Evolutionary conservation across 768 basidiomycete genomes (phyloP).

Genomic region (Albatrellus ellisii): DNA sequence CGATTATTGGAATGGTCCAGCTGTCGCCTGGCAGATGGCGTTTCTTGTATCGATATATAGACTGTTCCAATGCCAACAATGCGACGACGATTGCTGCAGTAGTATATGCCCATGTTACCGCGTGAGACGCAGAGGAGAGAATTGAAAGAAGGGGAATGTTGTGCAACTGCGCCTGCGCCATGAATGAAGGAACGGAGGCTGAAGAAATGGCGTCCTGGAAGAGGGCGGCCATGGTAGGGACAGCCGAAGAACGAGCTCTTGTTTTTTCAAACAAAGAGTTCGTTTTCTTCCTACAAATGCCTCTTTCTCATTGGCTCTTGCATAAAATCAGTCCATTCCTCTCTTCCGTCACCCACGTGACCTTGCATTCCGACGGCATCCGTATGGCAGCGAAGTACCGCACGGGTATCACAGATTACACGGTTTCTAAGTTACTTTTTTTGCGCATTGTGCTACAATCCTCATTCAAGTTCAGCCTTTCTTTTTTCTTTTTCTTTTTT

Average conservation of each 20-base stretch:
- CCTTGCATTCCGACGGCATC: neutral
- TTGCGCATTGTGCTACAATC: too few relatives aligned
- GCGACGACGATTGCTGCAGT: slow-evolving; percentile 54
- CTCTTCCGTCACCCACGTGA: slow-evolving; percentile 3
- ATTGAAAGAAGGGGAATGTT: slow-evolving; percentile 36
- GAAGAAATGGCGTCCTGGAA: slow-evolving; percentile 21
- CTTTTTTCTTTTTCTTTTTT: too few relatives aligned
- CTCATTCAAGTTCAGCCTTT: too few relatives aligned
- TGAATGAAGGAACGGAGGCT: slow-evolving; percentile 30
- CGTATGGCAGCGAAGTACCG: too few relatives aligned
- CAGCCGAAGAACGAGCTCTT: neutral
- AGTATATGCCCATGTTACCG: slow-evolving; percentile 47
- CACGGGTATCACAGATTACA: too few relatives aligned
- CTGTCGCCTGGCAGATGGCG: slow-evolving; percentile 69
- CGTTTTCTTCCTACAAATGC: neutral
- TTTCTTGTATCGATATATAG: slow-evolving; percentile 84
- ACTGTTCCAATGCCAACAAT: slow-evolving; percentile 79
- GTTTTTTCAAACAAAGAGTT: neutral
- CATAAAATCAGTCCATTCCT: slow-evolving; percentile 9
- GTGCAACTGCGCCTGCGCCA: slow-evolving; percentile 26
- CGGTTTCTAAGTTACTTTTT: too few relatives aligned
- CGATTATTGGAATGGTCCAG: slow-evolving; percentile 98
- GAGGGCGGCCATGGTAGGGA: slow-evolving; percentile 21
- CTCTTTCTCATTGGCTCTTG: slow-evolving; percentile 2
- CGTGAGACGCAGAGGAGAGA: slow-evolving; percentile 22